These are phyloP conservation scores for Hypomontagnella submonticulosa DNA, from an alignment of 495 filamentous ascomycete species.

Conservation along the genomic window DNA sequence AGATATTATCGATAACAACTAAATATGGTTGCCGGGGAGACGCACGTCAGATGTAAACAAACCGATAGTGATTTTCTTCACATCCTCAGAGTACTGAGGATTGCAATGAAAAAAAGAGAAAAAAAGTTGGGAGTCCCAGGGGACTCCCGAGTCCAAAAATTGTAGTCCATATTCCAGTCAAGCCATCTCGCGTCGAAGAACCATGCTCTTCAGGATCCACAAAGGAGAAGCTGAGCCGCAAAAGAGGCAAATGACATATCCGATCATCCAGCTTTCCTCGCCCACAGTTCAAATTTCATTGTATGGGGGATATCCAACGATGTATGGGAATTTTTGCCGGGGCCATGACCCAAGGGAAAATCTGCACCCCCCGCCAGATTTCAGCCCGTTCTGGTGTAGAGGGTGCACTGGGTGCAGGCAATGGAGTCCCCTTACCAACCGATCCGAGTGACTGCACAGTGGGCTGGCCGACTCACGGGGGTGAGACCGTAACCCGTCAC, in stretches of 20 bases:
- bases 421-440: slow-evolving; percentile 37
- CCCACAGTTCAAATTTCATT: not conserved
- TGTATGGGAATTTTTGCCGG: slow-evolving; percentile 26
- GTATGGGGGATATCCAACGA: slow-evolving; percentile 27
- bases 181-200: no score
- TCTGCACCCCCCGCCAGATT: slow-evolving; percentile 6
- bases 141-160: slow-evolving; percentile 11
- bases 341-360: slow-evolving; percentile 7
- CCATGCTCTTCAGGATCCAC: not conserved
- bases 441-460: slow-evolving; percentile 33
- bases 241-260: slow-evolving; percentile 9
- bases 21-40: no score
- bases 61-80: slow-evolving; percentile 23
- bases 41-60: no score
- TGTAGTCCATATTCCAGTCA: slow-evolving; percentile 5
- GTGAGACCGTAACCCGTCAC: slow-evolving; percentile 14
- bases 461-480: slow-evolving; percentile 26
- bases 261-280: slow-evolving; percentile 13
- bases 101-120: slow-evolving; percentile 36
- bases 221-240: slow-evolving; percentile 12
- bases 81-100: slow-evolving; percentile 22
- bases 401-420: slow-evolving; percentile 5
- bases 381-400: not conserved
- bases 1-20: no score
- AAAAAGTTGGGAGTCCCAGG: slow-evolving; percentile 1